These are phyloP conservation scores for Kurtzmaniella cleridarum DNA, from an alignment of 805 yeast species.

Conservation along the genomic window DNA sequence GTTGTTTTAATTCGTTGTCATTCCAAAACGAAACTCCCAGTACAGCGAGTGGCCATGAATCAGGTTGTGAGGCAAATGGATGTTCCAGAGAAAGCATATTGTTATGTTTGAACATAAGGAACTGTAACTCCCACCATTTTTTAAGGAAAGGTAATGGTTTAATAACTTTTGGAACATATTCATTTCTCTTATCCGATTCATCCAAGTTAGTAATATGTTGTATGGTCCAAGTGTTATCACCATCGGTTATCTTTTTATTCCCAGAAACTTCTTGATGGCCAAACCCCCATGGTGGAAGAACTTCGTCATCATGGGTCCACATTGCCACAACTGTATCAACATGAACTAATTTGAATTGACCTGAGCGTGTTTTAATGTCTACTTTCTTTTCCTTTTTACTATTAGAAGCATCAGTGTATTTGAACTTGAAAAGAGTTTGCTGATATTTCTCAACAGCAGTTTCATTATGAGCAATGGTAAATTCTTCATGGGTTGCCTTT, in stretches of 20 bases:
- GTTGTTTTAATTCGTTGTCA: slow-evolving; percentile 54
- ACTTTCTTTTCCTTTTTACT: slow-evolving; percentile 38
- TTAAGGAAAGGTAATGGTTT: slow-evolving; percentile 65
- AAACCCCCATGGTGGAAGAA: slow-evolving; percentile 94
- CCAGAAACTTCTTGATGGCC: slow-evolving; percentile 93
- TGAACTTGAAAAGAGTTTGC: slow-evolving; percentile 74
- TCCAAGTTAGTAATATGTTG: slow-evolving; percentile 60
- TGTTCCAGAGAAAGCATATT: slow-evolving; percentile 82
- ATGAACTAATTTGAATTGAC: slow-evolving; percentile 68
- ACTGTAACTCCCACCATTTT: slow-evolving; percentile 88
- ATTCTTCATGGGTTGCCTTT: slow-evolving; percentile 89
- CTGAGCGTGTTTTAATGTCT: slow-evolving; percentile 62
- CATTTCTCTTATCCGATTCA: slow-evolving; percentile 51
- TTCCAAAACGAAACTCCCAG: slow-evolving; percentile 98
- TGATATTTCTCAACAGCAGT: slow-evolving; percentile 52
- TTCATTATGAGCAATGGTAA: slow-evolving; percentile 67
- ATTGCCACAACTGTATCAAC: slow-evolving; percentile 84
- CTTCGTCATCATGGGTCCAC: slow-evolving; percentile 84
- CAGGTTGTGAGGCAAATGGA: slow-evolving; percentile 93
- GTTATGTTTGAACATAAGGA: slow-evolving; percentile 86
- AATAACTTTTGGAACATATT: slow-evolving; percentile 60
- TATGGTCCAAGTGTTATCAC: slow-evolving; percentile 68
- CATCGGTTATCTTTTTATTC: slow-evolving; percentile 70
- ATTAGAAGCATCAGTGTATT: slow-evolving; percentile 42
- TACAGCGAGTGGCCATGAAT: slow-evolving; percentile 83